Conservation (phyloP, 805 yeast genomes). For the Ogataea degrootiae region DNA sequence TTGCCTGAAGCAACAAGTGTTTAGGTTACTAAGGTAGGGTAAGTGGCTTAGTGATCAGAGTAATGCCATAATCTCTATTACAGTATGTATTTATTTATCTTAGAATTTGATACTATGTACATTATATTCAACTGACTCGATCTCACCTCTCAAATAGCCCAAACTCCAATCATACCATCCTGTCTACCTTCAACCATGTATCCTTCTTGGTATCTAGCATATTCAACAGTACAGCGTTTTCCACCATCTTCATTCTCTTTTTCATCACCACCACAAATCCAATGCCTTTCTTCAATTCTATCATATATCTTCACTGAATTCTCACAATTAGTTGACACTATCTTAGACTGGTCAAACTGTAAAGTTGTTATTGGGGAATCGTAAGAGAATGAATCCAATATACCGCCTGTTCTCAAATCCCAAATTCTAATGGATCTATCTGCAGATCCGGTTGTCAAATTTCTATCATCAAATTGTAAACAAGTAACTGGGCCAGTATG, state of each 20-base stretch:
- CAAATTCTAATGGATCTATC: conserved; percentile 65
- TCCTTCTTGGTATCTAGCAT: conserved; percentile 53
- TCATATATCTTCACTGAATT: conserved; percentile 53
- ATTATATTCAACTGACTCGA: neutral
- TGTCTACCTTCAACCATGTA: conserved; percentile 62
- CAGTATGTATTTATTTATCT: no score
- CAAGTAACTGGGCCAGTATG: conserved; percentile 68
- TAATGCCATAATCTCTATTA: no score
- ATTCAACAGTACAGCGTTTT: conserved; percentile 28
- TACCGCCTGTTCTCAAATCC: conserved; percentile 68
- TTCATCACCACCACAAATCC: conserved; percentile 45
- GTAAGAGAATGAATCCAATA: conserved; percentile 57
- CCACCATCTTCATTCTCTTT: neutral
- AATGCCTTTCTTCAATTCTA: conserved; percentile 47
- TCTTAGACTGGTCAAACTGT: conserved; percentile 54
- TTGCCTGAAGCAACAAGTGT: no score
- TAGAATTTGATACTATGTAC: neutral
- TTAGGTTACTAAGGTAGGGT: no score
- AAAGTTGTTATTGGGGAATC: conserved; percentile 50
- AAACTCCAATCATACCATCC: conserved; percentile 56
- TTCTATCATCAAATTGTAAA: conserved; percentile 63
- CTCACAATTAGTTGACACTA: conserved; percentile 48
- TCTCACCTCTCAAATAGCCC: conserved; percentile 42
- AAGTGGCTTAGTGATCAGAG: no score
- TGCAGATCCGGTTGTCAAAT: conserved; percentile 56